Base-by-base conservation (phyloP, 352 stramenopile species). In the Phytophthora crassamura region DNA sequence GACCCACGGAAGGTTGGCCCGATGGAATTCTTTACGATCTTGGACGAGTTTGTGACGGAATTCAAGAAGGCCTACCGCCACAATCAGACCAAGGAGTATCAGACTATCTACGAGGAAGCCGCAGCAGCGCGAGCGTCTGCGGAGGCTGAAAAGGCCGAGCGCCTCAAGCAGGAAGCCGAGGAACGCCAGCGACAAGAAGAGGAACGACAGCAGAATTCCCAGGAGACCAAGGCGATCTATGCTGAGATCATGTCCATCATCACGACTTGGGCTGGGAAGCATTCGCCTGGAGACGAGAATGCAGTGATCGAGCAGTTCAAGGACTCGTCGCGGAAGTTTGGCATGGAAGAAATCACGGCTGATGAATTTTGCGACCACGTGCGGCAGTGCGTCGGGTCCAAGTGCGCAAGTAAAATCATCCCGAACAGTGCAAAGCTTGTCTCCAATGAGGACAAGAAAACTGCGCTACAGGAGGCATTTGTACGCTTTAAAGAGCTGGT, bases 61-160 rank as follows among this genome's bases (percentile, higher is more conserved):
- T 93, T 95, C 60, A 95, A 95, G 69, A 95, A 95, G 58, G 87
- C 87, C 0, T 95, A 93, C 42, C 85, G 87, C 30, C 83, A 93
- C 63, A 95, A 95, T 39, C 87, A 95, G 49, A 93, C 84, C 5
- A 95, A 95, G 64, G 87, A 95, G 60, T 92, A 87, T 48, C 78
- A 91, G 50, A 49, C 77, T 2, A 92, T 94, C 40, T 95, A 90
- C 28, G 83, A 93, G n/a, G 75, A 71, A 39, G 82, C 82, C 11
- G 69, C 70, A 14, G 69, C 80, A 20, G 80, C 78, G 11, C 75
- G 82, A 32, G 66, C 62, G 39, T 64, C 72, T 14, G 83, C 80
- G 3, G 77, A 86, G 53, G 78, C 67, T 5, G 78, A 83, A 65
- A 78, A 87, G 36, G 59, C 75, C 33, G 74, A 79, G 34, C 75